Evolutionary conservation across 208 protist genomes (phyloP).

Genomic region (Wallacemonas collosoma): DNA sequence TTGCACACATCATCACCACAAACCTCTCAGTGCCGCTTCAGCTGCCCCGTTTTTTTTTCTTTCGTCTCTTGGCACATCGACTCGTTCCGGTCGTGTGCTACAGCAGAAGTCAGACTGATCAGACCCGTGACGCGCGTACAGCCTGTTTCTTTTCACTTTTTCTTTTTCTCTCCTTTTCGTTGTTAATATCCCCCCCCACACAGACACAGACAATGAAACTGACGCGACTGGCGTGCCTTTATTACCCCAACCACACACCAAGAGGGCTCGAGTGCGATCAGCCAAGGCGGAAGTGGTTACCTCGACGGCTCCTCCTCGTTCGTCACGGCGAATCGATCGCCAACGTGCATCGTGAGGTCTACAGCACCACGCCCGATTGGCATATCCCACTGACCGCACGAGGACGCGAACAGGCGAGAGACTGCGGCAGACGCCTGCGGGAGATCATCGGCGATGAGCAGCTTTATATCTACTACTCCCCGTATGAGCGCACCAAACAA

Average conservation of each 20-base stretch:
- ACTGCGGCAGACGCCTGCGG: constrained; percentile 78
- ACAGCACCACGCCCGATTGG: constrained; percentile 89
- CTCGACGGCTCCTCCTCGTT: constrained; percentile 78
- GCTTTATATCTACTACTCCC: constrained; percentile 91
- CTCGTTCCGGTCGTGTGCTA: neutral
- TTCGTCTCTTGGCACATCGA: constrained; percentile 12
- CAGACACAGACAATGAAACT: neutral
- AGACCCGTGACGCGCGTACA: no score
- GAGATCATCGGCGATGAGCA: constrained; percentile 78
- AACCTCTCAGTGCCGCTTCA: no score
- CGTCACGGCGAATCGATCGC: constrained; percentile 86
- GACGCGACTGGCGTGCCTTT: constrained; percentile 1
- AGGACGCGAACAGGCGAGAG: constrained; percentile 80
- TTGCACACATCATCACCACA: neutral
- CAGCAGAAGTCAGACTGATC: no score
- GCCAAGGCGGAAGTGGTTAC: constrained; percentile 54
- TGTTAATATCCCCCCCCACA: neutral
- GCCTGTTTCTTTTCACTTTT: neutral
- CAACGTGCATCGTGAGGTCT: constrained; percentile 81
- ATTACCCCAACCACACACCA: constrained; percentile 38
- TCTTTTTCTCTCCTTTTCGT: neutral
- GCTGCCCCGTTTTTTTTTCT: constrained; percentile 11
- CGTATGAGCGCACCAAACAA: constrained; percentile 84
- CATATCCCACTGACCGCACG: constrained; percentile 80
- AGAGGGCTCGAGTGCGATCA: constrained; percentile 21